Evolutionary conservation across 1,139 yeast genomes (phyloP).

Genomic region (Pichia sp.): DNA sequence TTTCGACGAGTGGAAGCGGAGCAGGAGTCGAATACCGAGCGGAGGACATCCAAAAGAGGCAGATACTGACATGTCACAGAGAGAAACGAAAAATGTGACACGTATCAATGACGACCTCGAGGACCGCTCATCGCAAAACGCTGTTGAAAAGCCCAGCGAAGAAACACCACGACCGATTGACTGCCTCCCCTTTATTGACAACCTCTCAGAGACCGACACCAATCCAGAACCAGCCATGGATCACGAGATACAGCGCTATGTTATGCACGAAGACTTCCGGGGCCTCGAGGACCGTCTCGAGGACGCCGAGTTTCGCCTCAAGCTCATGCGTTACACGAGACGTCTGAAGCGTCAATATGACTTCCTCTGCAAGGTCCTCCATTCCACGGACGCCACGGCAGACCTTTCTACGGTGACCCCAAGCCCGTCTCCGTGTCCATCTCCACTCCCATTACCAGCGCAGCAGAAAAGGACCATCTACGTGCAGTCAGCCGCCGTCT

Average conservation of each 20-base stretch:
- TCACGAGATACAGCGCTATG: slow-evolving; percentile 1
- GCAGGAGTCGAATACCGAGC: background rate
- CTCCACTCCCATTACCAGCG: background rate
- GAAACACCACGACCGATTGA: no score
- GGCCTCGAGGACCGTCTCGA: background rate
- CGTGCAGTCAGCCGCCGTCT: background rate
- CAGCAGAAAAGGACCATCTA: background rate
- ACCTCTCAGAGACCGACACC: no score
- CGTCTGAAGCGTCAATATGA: slow-evolving; percentile 8
- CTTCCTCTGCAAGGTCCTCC: background rate
- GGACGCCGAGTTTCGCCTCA: slow-evolving; percentile 11
- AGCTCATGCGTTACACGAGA: slow-evolving; percentile 7
- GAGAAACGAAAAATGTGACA: background rate
- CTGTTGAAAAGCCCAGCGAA: background rate
- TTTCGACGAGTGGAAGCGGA: background rate
- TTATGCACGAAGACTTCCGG: background rate
- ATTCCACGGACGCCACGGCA: background rate
- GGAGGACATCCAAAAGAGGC: background rate
- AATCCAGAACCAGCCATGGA: background rate
- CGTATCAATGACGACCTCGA: background rate
- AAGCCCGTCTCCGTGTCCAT: background rate
- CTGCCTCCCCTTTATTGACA: no score
- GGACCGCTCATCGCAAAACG: background rate
- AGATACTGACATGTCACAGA: slow-evolving; percentile 1
- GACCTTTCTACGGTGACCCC: no score